Conservation (phyloP, 1,284 basidiomycete species). For the Ustilago curta region DNA sequence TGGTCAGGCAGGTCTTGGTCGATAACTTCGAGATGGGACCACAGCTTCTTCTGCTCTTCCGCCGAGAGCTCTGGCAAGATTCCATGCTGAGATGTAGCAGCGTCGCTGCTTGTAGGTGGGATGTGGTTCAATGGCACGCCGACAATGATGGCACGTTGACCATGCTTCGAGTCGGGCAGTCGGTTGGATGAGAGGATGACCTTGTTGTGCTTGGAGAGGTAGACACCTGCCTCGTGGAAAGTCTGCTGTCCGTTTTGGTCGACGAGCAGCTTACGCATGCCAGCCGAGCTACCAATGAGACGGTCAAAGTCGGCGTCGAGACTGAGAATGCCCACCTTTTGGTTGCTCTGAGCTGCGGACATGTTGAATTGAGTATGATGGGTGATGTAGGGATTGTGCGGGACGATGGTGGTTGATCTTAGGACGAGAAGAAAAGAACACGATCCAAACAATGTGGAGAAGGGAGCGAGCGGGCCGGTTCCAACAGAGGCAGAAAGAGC, state of each 20-base stretch:
- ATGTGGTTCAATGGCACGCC: slow-evolving; percentile 25
- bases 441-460: not conserved
- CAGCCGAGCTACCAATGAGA: slow-evolving; percentile 30
- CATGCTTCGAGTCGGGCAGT: slow-evolving; percentile 17
- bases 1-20: slow-evolving; percentile 25
- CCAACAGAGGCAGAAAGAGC: not conserved
- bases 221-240: slow-evolving; percentile 53
- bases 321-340: slow-evolving; percentile 35
- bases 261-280: slow-evolving; percentile 35
- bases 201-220: slow-evolving; percentile 37
- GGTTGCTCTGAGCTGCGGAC: not conserved
- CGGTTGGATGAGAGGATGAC: slow-evolving; percentile 48
- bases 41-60: slow-evolving; percentile 26
- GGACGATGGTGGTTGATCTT: not conserved
- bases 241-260: slow-evolving; percentile 32
- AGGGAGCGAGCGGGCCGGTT: slow-evolving; percentile 5
- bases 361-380: slow-evolving; percentile 3
- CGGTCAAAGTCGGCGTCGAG: slow-evolving; percentile 39
- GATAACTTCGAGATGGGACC: slow-evolving; percentile 26
- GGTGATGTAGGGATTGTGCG: not conserved
- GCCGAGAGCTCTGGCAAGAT: slow-evolving; percentile 22
- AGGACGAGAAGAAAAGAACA: not conserved
- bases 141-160: slow-evolving; percentile 31
- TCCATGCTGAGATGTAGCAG: slow-evolving; percentile 2
- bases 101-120: slow-evolving; percentile 10